Evolutionary conservation across 23 red algal species (phyloP).

Genomic region (Gracilaria caudata): DNA sequence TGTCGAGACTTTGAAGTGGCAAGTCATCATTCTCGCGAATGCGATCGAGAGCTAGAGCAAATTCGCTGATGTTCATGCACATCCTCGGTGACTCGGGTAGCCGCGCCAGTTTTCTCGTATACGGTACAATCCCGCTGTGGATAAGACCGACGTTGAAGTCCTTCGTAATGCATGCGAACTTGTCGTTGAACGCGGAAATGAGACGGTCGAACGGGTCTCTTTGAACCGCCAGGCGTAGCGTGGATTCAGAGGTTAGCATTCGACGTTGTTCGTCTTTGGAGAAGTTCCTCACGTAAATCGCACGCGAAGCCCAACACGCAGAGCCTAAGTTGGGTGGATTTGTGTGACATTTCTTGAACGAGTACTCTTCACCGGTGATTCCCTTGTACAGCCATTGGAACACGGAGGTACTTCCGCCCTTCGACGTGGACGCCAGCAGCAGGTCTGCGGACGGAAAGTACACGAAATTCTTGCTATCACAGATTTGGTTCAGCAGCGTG

Average conservation of each 20-base stretch:
- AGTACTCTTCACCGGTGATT: conserved; percentile 4
- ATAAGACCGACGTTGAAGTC: background rate
- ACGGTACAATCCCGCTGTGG: conserved; percentile 23
- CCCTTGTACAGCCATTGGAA: conserved; percentile 39
- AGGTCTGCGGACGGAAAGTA: conserved; percentile 47
- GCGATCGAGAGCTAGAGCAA: conserved; percentile 36
- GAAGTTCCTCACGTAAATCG: background rate
- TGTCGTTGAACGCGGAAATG: conserved; percentile 45
- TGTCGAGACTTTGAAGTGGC: conserved; percentile 19
- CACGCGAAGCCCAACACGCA: conserved; percentile 22
- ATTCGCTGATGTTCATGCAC: conserved; percentile 56
- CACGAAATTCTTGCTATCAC: background rate
- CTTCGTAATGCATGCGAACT: conserved; percentile 24
- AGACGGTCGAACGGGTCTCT: conserved; percentile 49
- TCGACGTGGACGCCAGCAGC: conserved; percentile 31
- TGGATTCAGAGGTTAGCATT: conserved; percentile 1
- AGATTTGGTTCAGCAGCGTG: background rate
- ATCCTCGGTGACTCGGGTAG: background rate
- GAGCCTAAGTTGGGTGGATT: conserved; percentile 8
- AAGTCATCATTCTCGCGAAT: background rate
- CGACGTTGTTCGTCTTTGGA: background rate
- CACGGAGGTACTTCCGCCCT: conserved; percentile 42
- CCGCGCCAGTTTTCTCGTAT: background rate
- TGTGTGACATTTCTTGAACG: background rate
- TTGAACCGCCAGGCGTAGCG: conserved; percentile 46